Conservation (phyloP, 1,284 basidiomycete species). For the Trichosporon sp. region DNA sequence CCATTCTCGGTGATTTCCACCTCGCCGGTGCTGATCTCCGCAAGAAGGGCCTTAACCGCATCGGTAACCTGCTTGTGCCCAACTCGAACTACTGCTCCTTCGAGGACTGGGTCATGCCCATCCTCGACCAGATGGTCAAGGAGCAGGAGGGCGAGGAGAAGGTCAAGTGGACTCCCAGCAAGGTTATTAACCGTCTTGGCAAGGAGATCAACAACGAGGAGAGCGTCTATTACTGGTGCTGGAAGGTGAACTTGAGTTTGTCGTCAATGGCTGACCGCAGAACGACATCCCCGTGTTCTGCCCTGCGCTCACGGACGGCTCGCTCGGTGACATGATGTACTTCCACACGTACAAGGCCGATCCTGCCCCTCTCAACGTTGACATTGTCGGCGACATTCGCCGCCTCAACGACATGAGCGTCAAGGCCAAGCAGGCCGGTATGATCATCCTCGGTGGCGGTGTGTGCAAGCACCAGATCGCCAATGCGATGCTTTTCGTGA, state of each 20-base stretch:
- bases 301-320: conserved; percentile 95
- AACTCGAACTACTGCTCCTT: conserved; percentile 99
- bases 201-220: conserved; percentile 96
- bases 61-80: conserved; percentile 95
- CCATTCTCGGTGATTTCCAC: conserved; percentile 90
- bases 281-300: conserved; percentile 99
- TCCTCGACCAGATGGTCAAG: conserved; percentile 82
- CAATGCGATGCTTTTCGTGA: conserved; percentile 96
- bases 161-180: conserved; percentile 79
- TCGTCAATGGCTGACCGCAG: conserved; percentile 53
- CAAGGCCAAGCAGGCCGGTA: conserved; percentile 87
- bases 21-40: conserved; percentile 85
- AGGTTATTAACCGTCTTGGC: conserved; percentile 83
- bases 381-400: conserved; percentile 93
- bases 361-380: conserved; percentile 74
- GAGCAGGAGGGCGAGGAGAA: conserved; percentile 62
- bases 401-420: conserved; percentile 85
- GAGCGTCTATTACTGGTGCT: conserved; percentile 98
- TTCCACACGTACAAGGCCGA: conserved; percentile 89
- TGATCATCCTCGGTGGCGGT: conserved; percentile 96
- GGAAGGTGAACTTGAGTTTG: conserved; percentile 65
- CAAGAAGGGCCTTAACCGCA: conserved; percentile 86
- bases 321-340: conserved; percentile 98
- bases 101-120: conserved; percentile 96
- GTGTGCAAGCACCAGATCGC: conserved; percentile 99